phyloP scores from a whole-genome alignment of 2,329 filamentous ascomycete species.

The Ophiocordyceps sinensis region DNA sequence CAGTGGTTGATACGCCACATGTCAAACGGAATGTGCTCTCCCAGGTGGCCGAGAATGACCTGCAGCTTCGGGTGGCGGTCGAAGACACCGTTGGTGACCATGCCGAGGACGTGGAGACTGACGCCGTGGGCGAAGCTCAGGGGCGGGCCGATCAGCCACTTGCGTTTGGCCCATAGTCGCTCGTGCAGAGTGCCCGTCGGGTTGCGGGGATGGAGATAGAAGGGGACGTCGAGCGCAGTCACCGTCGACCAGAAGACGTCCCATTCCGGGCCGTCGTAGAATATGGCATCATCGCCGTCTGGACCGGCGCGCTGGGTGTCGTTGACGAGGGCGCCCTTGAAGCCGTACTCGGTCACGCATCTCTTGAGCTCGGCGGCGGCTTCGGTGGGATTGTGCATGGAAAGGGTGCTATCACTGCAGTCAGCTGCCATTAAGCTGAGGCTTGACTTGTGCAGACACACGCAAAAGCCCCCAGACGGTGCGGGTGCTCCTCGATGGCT shows the following conservation, averaged over 20 bases:
- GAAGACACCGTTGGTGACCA: conserved; percentile 35
- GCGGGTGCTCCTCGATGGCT: conserved; percentile 20
- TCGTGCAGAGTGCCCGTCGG: conserved; percentile 42
- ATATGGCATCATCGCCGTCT: conserved; percentile 46
- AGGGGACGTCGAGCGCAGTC: conserved; percentile 44
- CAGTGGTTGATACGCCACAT: conserved; percentile 37
- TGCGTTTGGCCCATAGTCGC: conserved; percentile 42
- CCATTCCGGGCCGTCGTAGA: conserved; percentile 48
- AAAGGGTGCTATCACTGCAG: conserved; percentile 21
- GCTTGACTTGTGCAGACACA: conserved; percentile 7
- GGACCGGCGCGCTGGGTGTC: conserved; percentile 43
- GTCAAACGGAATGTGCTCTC: conserved; percentile 34
- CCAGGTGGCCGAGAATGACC: conserved; percentile 31
- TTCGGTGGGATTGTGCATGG: conserved; percentile 37
- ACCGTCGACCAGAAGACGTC: conserved; percentile 46
- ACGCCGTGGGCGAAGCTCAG: conserved; percentile 45
- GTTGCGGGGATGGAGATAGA: conserved; percentile 49
- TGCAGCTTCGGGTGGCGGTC: conserved; percentile 30
- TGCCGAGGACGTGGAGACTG: conserved; percentile 38
- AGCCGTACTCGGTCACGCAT: conserved; percentile 42
- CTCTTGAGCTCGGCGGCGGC: conserved; percentile 35
- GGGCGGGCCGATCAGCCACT: conserved; percentile 45
- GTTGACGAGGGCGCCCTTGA: conserved; percentile 47
- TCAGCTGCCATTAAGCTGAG: background rate
- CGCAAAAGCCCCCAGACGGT: conserved; percentile 32